These are phyloP conservation scores for Raffaelea ambrosiae DNA, from an alignment of 2,329 filamentous ascomycete species.

Conservation along the genomic window DNA sequence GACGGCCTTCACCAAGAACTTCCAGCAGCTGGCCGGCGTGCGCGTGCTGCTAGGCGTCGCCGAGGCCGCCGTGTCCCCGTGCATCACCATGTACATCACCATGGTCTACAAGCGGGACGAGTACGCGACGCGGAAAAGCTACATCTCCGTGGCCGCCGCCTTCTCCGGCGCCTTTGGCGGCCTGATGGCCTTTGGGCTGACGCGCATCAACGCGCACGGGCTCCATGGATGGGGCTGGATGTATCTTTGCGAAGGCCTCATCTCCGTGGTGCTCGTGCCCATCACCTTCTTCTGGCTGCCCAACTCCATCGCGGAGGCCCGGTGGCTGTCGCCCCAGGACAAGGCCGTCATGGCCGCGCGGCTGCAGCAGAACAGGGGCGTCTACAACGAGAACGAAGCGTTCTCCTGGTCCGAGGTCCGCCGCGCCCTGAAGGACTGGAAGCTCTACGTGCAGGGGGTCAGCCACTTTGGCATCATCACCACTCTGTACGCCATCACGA, in stretches of 20 bases:
- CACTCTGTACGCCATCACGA: background rate
- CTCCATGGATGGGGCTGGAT: slow-evolving; percentile 33
- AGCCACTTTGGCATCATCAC: background rate
- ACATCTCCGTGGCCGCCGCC: background rate
- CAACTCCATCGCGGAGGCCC: background rate
- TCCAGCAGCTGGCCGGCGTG: background rate
- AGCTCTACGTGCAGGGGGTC: background rate
- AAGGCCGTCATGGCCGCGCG: background rate
- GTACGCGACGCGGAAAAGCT: too few relatives aligned
- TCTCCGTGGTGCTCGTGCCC: background rate
- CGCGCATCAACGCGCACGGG: slow-evolving; percentile 29
- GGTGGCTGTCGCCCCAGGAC: background rate
- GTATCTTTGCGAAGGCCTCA: slow-evolving; percentile 41
- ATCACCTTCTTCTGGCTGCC: background rate
- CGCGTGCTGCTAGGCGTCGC: background rate
- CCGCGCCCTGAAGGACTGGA: background rate
- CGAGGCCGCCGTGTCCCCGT: background rate
- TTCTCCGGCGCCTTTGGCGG: slow-evolving; percentile 45
- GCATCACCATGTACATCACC: background rate
- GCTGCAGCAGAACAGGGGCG: background rate
- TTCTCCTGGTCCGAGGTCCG: background rate
- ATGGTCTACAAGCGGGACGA: background rate
- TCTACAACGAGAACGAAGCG: background rate
- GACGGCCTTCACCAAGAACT: background rate
- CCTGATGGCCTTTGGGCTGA: slow-evolving; percentile 44